Percentiles rank a stretch among this genome's conserved stretches.
phyloP scores from a whole-genome alignment of 768 basidiomycete genomes.

The Psilocybe cyanescens region DNA sequence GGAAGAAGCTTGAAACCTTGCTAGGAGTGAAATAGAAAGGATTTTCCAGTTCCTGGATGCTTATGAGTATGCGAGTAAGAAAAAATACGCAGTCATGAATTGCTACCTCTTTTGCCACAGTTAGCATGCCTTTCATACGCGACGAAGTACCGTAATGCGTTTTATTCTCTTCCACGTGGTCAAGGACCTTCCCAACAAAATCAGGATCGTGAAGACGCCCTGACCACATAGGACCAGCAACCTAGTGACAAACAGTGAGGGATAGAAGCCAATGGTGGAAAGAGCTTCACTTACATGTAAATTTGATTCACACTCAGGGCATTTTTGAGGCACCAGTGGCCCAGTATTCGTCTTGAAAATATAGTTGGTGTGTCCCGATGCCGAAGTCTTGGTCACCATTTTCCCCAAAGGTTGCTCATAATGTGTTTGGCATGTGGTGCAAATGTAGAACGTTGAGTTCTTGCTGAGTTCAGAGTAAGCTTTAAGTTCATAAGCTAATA shows the following conservation, averaged over 20 bases:
- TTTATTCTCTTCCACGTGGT: constrained; percentile 66
- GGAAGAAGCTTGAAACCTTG: constrained; percentile 80
- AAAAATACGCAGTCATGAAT: neutral
- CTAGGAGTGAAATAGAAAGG: constrained; percentile 92
- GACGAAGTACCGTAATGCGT: constrained; percentile 75
- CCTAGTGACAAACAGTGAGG: constrained; percentile 38
- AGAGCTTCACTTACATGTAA: constrained; percentile 64
- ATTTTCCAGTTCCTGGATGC: constrained; percentile 65
- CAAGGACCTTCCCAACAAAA: constrained; percentile 77
- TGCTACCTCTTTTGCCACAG: constrained; percentile 83
- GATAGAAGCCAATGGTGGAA: neutral
- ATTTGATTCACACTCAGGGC: constrained; percentile 79
- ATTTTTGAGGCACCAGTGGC: constrained; percentile 67
- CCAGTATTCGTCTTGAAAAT: constrained; percentile 76
- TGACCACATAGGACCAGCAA: constrained; percentile 98
- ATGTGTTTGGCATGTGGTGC: constrained; percentile 80
- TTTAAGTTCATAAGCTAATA: neutral
- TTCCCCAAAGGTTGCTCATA: constrained; percentile 88
- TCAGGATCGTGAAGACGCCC: constrained; percentile 79
- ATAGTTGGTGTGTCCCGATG: constrained; percentile 59
- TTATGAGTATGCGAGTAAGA: neutral
- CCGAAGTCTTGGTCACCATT: constrained; percentile 62
- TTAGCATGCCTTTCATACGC: constrained; percentile 96
- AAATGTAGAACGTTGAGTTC: constrained; percentile 84
- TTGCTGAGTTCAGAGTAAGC: constrained; percentile 55